Conservation (phyloP, 1,139 yeast species). For the Arxiozyma slooffiae region DNA sequence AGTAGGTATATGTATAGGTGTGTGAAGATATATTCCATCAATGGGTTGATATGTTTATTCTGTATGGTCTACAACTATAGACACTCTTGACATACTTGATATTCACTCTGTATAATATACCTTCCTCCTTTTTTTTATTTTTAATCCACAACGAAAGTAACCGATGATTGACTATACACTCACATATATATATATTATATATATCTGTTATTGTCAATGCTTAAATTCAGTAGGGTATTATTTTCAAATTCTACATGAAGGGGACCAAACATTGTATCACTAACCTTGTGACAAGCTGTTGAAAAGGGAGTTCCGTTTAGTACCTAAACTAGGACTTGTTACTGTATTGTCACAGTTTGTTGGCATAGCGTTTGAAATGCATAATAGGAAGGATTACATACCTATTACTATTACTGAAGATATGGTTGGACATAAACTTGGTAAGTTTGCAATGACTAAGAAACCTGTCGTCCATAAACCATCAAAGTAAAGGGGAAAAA, state of each 20-base stretch:
- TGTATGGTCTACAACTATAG: too few species aligned
- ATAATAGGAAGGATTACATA: slow-evolving; percentile 90
- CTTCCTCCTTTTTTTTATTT: too few species aligned
- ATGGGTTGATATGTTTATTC: too few species aligned
- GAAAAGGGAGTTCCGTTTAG: slow-evolving; percentile 76
- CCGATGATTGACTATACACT: too few species aligned
- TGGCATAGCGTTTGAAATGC: slow-evolving; percentile 87
- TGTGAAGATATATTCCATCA: too few species aligned
- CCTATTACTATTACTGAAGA: slow-evolving; percentile 82
- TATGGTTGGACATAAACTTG: slow-evolving; percentile 95
- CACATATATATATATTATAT: not conserved
- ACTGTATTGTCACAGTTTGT: slow-evolving; percentile 93
- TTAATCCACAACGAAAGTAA: too few species aligned
- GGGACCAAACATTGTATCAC: slow-evolving; percentile 90
- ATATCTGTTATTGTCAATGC: not conserved
- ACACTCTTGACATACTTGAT: too few species aligned
- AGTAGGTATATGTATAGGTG: too few species aligned
- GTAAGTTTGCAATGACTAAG: slow-evolving; percentile 91
- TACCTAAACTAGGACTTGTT: slow-evolving; percentile 88
- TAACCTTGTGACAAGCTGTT: slow-evolving; percentile 79
- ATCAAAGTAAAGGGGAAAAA: not conserved
- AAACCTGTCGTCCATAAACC: slow-evolving; percentile 29
- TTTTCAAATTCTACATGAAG: slow-evolving; percentile 30
- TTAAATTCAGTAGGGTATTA: slow-evolving; percentile 11
- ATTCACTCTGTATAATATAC: too few species aligned